These are phyloP conservation scores for Dryadomyces sulphureus DNA, from an alignment of 2,329 filamentous ascomycete species.

Conservation along the genomic window DNA sequence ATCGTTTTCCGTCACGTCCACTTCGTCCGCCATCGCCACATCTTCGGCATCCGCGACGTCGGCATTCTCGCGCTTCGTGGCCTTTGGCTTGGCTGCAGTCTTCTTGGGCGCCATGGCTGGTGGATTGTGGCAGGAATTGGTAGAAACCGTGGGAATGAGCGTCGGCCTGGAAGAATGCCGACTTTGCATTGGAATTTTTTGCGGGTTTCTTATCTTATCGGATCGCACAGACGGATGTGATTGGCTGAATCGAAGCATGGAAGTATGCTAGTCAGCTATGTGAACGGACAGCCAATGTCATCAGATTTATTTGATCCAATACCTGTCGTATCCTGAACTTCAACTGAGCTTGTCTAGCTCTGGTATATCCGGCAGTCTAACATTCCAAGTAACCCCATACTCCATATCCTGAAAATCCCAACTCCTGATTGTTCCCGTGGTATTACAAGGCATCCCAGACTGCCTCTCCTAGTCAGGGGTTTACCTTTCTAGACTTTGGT, in stretches of 20 bases:
- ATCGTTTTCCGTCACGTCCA: background rate
- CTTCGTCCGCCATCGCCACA: background rate
- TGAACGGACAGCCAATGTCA: too few species aligned
- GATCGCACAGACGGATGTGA: too few species aligned
- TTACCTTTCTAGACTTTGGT: slow-evolving; percentile 1
- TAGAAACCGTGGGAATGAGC: too few species aligned
- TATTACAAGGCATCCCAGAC: background rate
- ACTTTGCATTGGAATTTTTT: too few species aligned
- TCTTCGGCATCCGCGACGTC: background rate
- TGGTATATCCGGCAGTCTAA: background rate
- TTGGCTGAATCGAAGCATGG: too few species aligned
- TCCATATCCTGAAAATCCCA: background rate
- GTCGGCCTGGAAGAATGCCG: too few species aligned
- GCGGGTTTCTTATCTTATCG: too few species aligned
- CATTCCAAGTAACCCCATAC: background rate
- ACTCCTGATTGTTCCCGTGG: background rate
- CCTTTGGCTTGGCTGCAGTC: background rate
- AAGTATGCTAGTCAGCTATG: too few species aligned
- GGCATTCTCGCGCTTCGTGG: slow-evolving; percentile 1
- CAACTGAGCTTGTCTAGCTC: too few species aligned
- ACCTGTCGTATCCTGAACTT: too few species aligned
- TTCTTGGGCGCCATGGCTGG: background rate
- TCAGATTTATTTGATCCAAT: too few species aligned
- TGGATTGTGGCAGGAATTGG: too few species aligned
- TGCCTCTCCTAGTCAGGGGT: background rate